Evolutionary conservation across 2,329 filamentous ascomycete species (phyloP).

Genomic region (Hypoxylon sp.): DNA sequence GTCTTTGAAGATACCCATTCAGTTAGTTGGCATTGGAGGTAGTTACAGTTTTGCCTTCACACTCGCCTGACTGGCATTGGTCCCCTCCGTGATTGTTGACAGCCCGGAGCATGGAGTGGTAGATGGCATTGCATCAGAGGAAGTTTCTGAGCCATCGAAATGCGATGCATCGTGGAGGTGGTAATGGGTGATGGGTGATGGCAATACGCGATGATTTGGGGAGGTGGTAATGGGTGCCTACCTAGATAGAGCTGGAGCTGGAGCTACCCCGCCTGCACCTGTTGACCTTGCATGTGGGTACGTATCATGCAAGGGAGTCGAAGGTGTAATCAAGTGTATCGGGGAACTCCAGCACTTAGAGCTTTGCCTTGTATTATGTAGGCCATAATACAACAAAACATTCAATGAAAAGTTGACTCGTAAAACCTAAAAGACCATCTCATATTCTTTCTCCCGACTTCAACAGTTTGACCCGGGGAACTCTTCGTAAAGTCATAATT

Average conservation of each 20-base stretch:
- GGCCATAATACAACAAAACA: too few relatives aligned
- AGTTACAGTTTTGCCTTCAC: background rate
- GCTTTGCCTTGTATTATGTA: too few relatives aligned
- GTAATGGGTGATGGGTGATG: background rate
- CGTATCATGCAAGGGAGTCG: background rate
- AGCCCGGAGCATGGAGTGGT: background rate
- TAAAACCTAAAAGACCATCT: background rate
- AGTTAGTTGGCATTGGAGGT: constrained; percentile 7
- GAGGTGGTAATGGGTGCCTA: background rate
- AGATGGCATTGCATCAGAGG: background rate
- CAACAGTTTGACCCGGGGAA: background rate
- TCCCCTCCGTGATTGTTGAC: constrained; percentile 7
- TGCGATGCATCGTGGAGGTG: constrained; percentile 3
- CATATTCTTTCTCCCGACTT: background rate
- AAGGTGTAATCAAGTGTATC: background rate
- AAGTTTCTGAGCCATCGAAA: background rate
- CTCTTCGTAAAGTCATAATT: background rate
- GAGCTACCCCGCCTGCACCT: constrained; percentile 31
- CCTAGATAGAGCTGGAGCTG: constrained; percentile 3
- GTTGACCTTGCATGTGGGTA: constrained; percentile 9
- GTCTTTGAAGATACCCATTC: constrained; percentile 45
- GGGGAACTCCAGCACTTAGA: background rate
- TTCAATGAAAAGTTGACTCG: constrained; percentile 2
- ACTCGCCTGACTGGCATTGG: background rate
- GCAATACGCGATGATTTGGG: background rate